Conservation (phyloP, 768 basidiomycete genomes). For the Rickenella mellea region DNA sequence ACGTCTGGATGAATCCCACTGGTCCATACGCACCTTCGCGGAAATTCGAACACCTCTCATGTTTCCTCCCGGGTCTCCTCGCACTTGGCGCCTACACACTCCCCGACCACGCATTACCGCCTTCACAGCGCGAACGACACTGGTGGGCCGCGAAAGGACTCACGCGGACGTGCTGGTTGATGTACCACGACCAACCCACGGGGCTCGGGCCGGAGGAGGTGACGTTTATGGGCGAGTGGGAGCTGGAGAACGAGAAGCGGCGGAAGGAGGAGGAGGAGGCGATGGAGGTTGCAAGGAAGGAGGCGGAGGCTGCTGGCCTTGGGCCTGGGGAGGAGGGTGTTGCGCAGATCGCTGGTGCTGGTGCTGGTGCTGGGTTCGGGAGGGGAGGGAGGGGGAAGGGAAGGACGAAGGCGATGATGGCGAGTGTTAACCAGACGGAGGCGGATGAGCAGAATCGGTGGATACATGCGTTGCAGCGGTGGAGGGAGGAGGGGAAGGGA, state of each 20-base stretch:
- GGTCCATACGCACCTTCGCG: constrained; percentile 32
- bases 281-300: constrained; percentile 14
- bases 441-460: constrained; percentile 22
- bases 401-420: not conserved
- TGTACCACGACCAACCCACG: constrained; percentile 61
- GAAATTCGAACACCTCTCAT: constrained; percentile 63
- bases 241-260: constrained; percentile 1
- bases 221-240: constrained; percentile 16
- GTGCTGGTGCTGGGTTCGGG: not conserved
- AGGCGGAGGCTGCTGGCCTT: not conserved
- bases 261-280: constrained; percentile 29
- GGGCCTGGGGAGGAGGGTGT: not conserved
- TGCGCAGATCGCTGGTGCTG: not conserved
- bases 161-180: constrained; percentile 59
- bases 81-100: constrained; percentile 62
- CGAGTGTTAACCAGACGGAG: constrained; percentile 2
- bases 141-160: constrained; percentile 71
- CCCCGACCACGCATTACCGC: constrained; percentile 41
- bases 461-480: constrained; percentile 40
- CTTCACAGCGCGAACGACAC: constrained; percentile 42
- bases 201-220: constrained; percentile 63
- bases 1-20: constrained; percentile 21
- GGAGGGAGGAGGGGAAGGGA: constrained; percentile 32
- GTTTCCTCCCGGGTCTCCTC: constrained; percentile 69
- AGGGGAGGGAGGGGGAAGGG: not conserved